phyloP scores from a whole-genome alignment of 139 green algal species.

The Trebouxia sp. region DNA sequence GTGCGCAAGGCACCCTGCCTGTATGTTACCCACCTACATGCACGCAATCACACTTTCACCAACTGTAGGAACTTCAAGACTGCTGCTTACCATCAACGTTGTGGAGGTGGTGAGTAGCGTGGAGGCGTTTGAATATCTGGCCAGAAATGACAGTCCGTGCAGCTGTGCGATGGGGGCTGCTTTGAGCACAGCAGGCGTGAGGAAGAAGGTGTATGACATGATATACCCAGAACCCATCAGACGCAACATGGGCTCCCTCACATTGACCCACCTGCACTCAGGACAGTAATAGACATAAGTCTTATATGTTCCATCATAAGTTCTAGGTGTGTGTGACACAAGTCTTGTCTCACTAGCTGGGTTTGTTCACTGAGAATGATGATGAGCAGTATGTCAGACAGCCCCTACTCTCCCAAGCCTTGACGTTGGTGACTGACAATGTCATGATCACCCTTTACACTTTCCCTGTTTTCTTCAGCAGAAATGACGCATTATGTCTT shows the following conservation, averaged over 20 bases:
- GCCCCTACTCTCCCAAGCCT: not conserved
- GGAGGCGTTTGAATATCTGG: not conserved
- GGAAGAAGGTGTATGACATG: not conserved
- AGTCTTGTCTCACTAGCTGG: too few species aligned
- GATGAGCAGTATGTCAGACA: not conserved
- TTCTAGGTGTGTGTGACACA: too few species aligned
- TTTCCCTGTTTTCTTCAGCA: too few species aligned
- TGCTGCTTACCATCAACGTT: not conserved
- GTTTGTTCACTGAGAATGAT: too few species aligned
- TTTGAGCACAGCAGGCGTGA: not conserved
- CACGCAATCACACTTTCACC: too few species aligned
- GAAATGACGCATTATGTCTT: too few species aligned
- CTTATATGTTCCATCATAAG: too few species aligned
- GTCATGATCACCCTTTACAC: too few species aligned
- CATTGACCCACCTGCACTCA: not conserved
- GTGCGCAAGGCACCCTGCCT: not conserved
- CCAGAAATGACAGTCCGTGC: not conserved
- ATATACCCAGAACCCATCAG: not conserved
- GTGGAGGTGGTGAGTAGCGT: not conserved
- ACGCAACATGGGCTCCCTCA: not conserved
- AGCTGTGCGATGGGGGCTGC: not conserved
- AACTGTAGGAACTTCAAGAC: too few species aligned
- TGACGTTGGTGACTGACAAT: too few species aligned
- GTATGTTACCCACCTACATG: not conserved
- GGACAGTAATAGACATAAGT: too few species aligned